phyloP scores from a whole-genome alignment of 2,329 filamentous ascomycete genomes.

The Aspergillus uvarum region DNA sequence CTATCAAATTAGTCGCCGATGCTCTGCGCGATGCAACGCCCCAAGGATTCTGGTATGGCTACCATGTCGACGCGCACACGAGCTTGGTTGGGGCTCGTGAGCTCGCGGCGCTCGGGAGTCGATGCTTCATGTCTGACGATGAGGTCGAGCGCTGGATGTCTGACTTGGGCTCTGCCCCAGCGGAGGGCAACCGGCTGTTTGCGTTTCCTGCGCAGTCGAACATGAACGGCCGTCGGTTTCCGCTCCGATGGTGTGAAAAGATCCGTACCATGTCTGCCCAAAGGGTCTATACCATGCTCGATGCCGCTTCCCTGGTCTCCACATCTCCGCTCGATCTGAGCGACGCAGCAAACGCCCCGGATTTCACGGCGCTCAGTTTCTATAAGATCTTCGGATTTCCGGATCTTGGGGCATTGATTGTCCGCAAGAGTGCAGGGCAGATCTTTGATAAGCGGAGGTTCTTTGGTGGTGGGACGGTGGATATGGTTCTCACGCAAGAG shows the following conservation, averaged over 20 bases:
- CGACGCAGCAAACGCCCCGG: constrained; percentile 62
- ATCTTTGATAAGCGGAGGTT: constrained; percentile 69
- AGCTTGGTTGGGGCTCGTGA: constrained; percentile 81
- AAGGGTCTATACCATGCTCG: constrained; percentile 67
- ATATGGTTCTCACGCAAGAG: constrained; percentile 76
- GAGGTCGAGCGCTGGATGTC: constrained; percentile 67
- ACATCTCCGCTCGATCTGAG: constrained; percentile 74
- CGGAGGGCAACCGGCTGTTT: constrained; percentile 53
- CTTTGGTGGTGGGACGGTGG: constrained; percentile 93
- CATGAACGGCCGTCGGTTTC: constrained; percentile 77
- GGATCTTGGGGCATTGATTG: constrained; percentile 80
- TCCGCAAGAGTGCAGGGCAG: constrained; percentile 67
- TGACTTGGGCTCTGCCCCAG: constrained; percentile 25
- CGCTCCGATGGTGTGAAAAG: constrained; percentile 64
- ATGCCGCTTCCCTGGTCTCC: constrained; percentile 78
- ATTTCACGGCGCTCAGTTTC: constrained; percentile 84
- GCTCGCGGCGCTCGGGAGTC: constrained; percentile 59
- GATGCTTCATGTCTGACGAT: constrained; percentile 64
- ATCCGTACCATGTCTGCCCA: constrained; percentile 41
- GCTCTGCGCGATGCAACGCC: constrained; percentile 64
- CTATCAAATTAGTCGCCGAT: constrained; percentile 82
- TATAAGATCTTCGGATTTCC: constrained; percentile 99
- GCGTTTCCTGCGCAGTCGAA: constrained; percentile 92
- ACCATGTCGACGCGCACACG: constrained; percentile 82
- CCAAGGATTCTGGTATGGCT: constrained; percentile 75